Base-by-base conservation (phyloP, 169 alveolate species). In the Plasmodium ovale region DNA sequence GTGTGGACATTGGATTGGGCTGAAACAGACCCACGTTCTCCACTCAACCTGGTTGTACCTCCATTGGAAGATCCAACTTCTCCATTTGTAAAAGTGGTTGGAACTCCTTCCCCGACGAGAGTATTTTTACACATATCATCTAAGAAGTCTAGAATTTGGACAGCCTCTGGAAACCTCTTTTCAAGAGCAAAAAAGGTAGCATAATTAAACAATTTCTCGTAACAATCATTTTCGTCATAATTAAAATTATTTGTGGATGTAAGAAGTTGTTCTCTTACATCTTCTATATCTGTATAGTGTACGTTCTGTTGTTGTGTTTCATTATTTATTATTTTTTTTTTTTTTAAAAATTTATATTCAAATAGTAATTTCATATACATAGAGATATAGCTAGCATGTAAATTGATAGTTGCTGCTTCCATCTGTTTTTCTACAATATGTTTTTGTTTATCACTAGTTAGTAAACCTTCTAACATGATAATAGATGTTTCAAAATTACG, bases 261-360 rank as follows among this genome's bases (percentile, higher is more conserved):
- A 10, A 21, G n/a, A 42, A 82, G 64, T 59, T 82, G 68, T 2
- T 82, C 67, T 82, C 53, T 82, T 27, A 67, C 25, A 37, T 65
- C 33, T 67, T 82, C 72, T 0, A 82, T 65, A 53, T 62, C 89
- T 29, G 25, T 14, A 23, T 33, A 44, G 16, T 33, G 19, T 21
- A 39, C 33, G n/a, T 14, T 0, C 12, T 47, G 1, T 44, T 44
- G 56, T 44, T 44, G 56, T 14, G 0, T 2, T 42, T 42, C 53
- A 42, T 42, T 14, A 42, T 42, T 47, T 47, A 47, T 6, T 47
- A 14, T 70, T 69, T 82, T 82, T 31, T 44, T 27, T 4, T 16
- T 65, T 0, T 49, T 69, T 42, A 82, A 82, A 82, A 82, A 82
- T 14, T 82, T 64, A 29, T 82, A 82, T 59, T 51, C 79, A 82